Evolutionary conservation across 2,329 filamentous ascomycete species (phyloP).

Genomic region (Didymella pinodella): DNA sequence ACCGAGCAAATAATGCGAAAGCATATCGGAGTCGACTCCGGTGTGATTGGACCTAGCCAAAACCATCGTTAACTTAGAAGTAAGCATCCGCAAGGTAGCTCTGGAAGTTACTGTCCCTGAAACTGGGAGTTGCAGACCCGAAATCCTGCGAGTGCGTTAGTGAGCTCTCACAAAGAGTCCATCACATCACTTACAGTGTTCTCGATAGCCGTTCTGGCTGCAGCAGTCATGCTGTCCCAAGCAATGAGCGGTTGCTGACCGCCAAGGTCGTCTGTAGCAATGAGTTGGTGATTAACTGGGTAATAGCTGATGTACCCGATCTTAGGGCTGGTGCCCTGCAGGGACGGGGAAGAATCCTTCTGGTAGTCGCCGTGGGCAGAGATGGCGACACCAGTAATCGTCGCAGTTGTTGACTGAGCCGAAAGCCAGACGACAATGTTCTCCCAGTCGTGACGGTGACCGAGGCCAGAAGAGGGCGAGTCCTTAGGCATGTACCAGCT

Average conservation of each 20-base stretch:
- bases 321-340: conserved; percentile 55
- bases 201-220: conserved; percentile 54
- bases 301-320: conserved; percentile 60
- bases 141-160: conserved; percentile 45
- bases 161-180: neutral
- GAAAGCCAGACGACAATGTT: conserved; percentile 62
- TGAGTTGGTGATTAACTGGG: conserved; percentile 59
- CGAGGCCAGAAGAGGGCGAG: conserved; percentile 54
- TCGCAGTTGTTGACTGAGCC: conserved; percentile 50
- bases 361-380: conserved; percentile 61
- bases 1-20: neutral
- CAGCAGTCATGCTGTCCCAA: conserved; percentile 58
- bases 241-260: conserved; percentile 58
- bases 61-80: neutral
- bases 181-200: conserved; percentile 42
- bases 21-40: neutral
- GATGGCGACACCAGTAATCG: conserved; percentile 60
- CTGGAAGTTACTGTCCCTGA: conserved; percentile 58
- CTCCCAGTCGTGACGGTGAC: conserved; percentile 66
- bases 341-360: conserved; percentile 41
- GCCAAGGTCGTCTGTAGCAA: conserved; percentile 52
- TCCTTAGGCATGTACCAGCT: conserved; percentile 63
- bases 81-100: conserved; percentile 52
- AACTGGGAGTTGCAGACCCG: conserved; percentile 57
- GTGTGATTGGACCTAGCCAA: neutral